phyloP scores from a whole-genome alignment of 768 basidiomycete species.

The Hygrophorus pudorinus region DNA sequence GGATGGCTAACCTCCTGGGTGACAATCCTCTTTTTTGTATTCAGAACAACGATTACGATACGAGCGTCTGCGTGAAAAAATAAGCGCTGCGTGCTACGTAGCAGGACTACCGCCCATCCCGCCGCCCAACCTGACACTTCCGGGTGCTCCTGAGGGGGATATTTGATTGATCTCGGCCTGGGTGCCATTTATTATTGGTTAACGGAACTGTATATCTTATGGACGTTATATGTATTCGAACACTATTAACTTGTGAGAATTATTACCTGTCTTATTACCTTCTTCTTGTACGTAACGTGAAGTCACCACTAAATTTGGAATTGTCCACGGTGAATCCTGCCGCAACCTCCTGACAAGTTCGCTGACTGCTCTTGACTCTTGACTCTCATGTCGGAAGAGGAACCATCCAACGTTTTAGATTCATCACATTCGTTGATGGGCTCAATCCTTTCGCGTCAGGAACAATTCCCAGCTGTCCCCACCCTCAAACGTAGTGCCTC shows the following conservation, averaged over 20 bases:
- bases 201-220: too few species aligned
- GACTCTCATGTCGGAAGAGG: conserved; percentile 10
- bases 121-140: conserved; percentile 26
- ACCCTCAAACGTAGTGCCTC: conserved; percentile 54
- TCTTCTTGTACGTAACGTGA: neutral
- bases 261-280: too few species aligned
- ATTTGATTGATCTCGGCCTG: too few species aligned
- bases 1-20: neutral
- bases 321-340: neutral
- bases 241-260: too few species aligned
- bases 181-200: too few species aligned
- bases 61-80: conserved; percentile 32
- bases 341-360: neutral
- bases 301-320: neutral
- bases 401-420: conserved; percentile 1
- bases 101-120: conserved; percentile 38
- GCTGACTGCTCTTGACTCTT: neutral
- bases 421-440: conserved; percentile 8
- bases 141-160: conserved; percentile 7
- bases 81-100: conserved; percentile 34
- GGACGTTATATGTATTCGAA: neutral
- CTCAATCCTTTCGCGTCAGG: conserved; percentile 4
- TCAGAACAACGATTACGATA: conserved; percentile 46
- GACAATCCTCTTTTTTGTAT: neutral
- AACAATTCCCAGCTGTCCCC: conserved; percentile 7